A percentile compares a stretch with the other conserved stretches of the same genome.
These are phyloP conservation scores for Canariomyces notabilis DNA, from an alignment of 2,329 filamentous ascomycete species.

Conservation along the genomic window DNA sequence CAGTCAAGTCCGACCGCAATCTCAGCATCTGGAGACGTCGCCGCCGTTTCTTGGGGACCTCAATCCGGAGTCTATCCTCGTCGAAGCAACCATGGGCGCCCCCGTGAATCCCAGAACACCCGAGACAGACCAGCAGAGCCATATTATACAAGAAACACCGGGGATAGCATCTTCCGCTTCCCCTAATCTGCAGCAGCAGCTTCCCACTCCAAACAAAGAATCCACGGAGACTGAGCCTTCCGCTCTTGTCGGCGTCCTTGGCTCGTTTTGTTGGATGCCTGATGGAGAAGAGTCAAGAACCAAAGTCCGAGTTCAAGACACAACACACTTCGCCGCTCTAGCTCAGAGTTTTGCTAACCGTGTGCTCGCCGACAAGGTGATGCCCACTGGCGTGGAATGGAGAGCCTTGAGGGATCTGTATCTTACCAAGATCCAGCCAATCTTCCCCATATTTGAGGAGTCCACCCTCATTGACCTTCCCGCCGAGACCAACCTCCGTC, in stretches of 20 bases:
- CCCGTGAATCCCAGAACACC: background rate
- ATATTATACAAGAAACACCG: background rate
- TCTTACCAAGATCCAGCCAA: conserved; percentile 22
- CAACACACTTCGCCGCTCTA: conserved; percentile 12
- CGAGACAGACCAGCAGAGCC: background rate
- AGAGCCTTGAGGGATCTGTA: conserved; percentile 16
- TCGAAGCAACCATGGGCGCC: conserved; percentile 23
- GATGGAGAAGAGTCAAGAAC: conserved; percentile 10
- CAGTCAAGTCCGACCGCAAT: conserved; percentile 5
- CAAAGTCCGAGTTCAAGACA: conserved; percentile 14
- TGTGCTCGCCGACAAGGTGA: conserved; percentile 17
- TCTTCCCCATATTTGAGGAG: conserved; percentile 24
- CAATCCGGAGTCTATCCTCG: conserved; percentile 30
- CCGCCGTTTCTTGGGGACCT: conserved; percentile 34
- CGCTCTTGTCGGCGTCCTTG: background rate
- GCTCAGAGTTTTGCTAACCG: conserved; percentile 11
- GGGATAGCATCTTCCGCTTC: conserved; percentile 7
- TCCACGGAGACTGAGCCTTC: background rate
- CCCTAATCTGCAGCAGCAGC: background rate
- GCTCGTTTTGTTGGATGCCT: conserved; percentile 10
- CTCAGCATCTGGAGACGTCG: conserved; percentile 25
- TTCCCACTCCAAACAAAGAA: background rate
- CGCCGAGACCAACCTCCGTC: conserved; percentile 8
- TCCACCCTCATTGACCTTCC: conserved; percentile 11
- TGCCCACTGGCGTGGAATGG: conserved; percentile 20